phyloP scores from a whole-genome alignment of 2,329 filamentous ascomycete genomes.

The Paradendryphiella salina region DNA sequence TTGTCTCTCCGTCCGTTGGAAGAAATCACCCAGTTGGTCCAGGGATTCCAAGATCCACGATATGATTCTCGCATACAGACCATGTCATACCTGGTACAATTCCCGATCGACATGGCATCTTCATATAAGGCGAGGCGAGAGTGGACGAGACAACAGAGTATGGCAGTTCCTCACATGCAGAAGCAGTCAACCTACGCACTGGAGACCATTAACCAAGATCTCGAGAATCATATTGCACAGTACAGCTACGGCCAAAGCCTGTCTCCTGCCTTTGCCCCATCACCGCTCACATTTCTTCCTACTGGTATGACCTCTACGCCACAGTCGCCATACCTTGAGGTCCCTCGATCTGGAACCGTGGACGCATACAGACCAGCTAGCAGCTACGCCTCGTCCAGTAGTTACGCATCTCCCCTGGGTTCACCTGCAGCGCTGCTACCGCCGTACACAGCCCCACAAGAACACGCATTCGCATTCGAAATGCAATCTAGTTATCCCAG shows the following conservation, averaged over 20 bases:
- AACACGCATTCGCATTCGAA: constrained; percentile 48
- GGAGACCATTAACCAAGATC: constrained; percentile 47
- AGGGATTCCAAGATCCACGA: constrained; percentile 51
- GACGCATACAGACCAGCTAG: constrained; percentile 34
- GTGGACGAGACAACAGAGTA: constrained; percentile 46
- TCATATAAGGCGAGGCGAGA: constrained; percentile 49
- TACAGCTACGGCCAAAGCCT: constrained; percentile 50
- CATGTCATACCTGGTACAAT: constrained; percentile 53
- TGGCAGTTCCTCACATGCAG: constrained; percentile 40
- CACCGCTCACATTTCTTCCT: constrained; percentile 49
- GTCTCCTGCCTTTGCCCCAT: constrained; percentile 56
- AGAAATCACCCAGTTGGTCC: constrained; percentile 76
- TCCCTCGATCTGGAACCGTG: constrained; percentile 45
- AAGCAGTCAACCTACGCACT: constrained; percentile 45
- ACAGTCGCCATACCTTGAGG: constrained; percentile 51
- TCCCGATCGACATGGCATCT: constrained; percentile 49
- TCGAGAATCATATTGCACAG: constrained; percentile 48
- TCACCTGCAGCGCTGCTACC: constrained; percentile 43
- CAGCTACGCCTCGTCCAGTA: constrained; percentile 39
- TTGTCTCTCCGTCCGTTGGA: constrained; percentile 80
- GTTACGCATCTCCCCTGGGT: constrained; percentile 44
- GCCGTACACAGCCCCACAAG: constrained; percentile 45
- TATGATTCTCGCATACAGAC: constrained; percentile 50
- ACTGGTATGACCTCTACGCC: constrained; percentile 40
- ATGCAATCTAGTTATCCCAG: constrained; percentile 48